Conservation (phyloP, 208 protist genomes). For the Borovskyia barvae region DNA sequence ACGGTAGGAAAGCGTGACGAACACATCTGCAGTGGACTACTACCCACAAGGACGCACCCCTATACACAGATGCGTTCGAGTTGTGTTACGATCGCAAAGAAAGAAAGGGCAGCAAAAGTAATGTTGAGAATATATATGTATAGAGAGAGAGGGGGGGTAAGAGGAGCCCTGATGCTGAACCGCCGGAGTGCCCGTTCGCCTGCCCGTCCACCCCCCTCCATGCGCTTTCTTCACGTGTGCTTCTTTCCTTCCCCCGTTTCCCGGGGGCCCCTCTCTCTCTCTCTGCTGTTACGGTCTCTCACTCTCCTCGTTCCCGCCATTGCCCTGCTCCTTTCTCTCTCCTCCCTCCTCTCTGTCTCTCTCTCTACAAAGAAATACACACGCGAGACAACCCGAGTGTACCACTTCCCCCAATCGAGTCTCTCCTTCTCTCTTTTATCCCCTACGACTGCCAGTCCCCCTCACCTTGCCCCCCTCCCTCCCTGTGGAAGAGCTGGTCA, state of each 20-base stretch:
- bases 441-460: background rate
- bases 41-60: no score
- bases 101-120: background rate
- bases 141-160: no score
- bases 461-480: background rate
- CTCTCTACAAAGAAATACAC: background rate
- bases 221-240: background rate
- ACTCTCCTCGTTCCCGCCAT: background rate
- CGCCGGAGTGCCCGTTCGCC: no score
- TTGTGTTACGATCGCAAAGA: background rate
- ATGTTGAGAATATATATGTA: no score
- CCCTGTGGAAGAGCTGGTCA: background rate
- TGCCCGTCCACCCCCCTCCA: no score
- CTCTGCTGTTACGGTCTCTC: background rate
- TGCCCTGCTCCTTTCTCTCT: conserved; percentile 1
- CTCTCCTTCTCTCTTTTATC: background rate
- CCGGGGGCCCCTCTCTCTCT: background rate
- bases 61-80: background rate
- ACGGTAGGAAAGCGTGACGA: background rate
- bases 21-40: no score
- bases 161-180: no score
- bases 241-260: background rate
- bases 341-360: background rate
- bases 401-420: background rate
- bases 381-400: no score